These are phyloP conservation scores for Anisodus tanguticus DNA, from an alignment of 257 asterid species.

Conservation along the genomic window DNA sequence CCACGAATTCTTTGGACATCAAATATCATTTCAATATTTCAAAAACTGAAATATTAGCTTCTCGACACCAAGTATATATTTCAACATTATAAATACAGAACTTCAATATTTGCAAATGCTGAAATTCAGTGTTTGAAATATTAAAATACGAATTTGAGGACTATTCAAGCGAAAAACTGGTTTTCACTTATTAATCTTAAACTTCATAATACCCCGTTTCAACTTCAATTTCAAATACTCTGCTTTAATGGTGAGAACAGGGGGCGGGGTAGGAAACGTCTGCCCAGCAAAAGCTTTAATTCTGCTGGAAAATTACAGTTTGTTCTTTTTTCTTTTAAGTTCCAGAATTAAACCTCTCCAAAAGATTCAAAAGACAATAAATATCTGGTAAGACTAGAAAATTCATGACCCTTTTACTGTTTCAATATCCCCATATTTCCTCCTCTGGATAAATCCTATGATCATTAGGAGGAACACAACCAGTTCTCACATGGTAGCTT, in stretches of 20 bases:
- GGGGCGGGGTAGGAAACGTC: too few species aligned
- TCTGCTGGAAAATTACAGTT: background rate
- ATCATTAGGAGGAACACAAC: background rate
- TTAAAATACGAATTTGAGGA: background rate
- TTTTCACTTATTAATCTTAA: background rate
- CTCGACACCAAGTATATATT: background rate
- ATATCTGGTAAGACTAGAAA: background rate
- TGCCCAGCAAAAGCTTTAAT: background rate
- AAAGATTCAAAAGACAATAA: background rate
- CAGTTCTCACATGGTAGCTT: constrained; percentile 43
- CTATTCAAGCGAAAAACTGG: background rate
- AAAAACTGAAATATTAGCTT: background rate
- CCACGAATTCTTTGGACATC: background rate
- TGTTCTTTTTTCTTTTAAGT: background rate
- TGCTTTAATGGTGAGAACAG: too few species aligned
- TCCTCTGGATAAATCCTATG: background rate
- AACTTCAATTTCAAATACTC: too few species aligned
- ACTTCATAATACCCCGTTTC: background rate
- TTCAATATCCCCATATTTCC: background rate
- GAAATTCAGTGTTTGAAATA: background rate
- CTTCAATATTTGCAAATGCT: background rate
- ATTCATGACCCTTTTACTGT: background rate
- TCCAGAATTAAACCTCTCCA: background rate
- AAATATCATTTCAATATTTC: background rate
- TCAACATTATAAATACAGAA: background rate